Base-by-base conservation (phyloP, 257 asterid genomes). In the Euphrasia confusa region DNA sequence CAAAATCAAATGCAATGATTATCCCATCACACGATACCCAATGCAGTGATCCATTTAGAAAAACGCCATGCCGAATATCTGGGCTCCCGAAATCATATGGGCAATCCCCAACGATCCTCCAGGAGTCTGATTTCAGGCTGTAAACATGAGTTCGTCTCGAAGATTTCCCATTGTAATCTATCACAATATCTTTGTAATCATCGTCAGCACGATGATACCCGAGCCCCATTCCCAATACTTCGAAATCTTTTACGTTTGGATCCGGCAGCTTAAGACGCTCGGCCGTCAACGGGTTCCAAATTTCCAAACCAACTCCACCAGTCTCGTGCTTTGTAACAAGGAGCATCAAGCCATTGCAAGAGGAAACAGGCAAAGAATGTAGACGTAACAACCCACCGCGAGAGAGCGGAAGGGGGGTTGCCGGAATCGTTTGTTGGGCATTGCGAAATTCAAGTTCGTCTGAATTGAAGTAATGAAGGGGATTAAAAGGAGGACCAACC, bases 251-350 rank as follows among this genome's bases (percentile, higher is more conserved):
- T 3, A 17, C 2, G 7, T 13, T 49, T 6, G 24, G 24, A 8
- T 49, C 15, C 24, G 55, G 55, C 18, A 49, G 8, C 55, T 2
- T 17, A 17, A 13, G 55, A 24, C 17, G 24, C 55, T 49, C 55
- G 55, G 5, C 8, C 8, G 55, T 49, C n/a, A 49, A 49, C 55
- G 55, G 55, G 55, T 49, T 49, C 55, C 55, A 11, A 13, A 49
- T 17, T 3, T 13, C 55, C 55, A 18, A 49, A 10, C 10, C 52
- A 45, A 5, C 15, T 45, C 7, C n/a, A 30, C 5, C 35, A 2
- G 4, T 3, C 35, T 30, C 35, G 5, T 30, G 35, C 12, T 45
- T 0, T 11, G 12, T 9, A 17, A 3, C 17, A 49, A 5, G 13
- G 55, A 49, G 24, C 17, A 49, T 11, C 55, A 49, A n/a, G 2